Evolutionary conservation across 2,329 filamentous ascomycete genomes (phyloP).

Genomic region (Colletotrichum cordylinicola): DNA sequence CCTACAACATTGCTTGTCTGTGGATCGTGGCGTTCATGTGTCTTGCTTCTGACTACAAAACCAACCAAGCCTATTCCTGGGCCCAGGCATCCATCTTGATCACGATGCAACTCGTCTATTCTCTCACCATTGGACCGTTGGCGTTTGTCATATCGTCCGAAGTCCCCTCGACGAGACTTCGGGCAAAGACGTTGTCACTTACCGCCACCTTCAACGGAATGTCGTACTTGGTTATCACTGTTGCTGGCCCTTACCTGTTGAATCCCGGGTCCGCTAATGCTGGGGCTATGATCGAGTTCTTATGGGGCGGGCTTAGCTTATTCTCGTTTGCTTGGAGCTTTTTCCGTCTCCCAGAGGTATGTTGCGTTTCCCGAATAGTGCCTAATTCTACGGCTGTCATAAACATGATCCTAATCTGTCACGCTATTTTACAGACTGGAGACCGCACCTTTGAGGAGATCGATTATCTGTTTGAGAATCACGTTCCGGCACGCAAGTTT

Average conservation of each 20-base stretch:
- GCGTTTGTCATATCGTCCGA: neutral
- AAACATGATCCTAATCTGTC: neutral
- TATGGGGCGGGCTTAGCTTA: neutral
- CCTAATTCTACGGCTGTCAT: neutral
- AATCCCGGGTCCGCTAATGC: neutral
- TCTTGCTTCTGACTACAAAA: neutral
- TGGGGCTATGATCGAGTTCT: neutral
- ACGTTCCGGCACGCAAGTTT: neutral
- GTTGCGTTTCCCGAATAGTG: neutral
- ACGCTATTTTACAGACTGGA: neutral
- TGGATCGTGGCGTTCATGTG: neutral
- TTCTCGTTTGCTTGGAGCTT: neutral
- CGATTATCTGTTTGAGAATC: neutral
- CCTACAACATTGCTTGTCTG: neutral
- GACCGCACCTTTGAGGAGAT: neutral
- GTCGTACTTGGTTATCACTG: neutral
- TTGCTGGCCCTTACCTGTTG: neutral
- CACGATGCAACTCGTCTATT: neutral
- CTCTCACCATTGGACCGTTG: neutral
- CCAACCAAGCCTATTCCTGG: neutral
- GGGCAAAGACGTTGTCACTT: neutral
- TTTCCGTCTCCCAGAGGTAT: neutral
- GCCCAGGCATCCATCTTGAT: neutral
- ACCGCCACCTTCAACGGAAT: neutral
- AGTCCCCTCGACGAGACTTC: neutral